Conservation (phyloP, 106 monocot species). For the Platanthera guangdongensis region DNA sequence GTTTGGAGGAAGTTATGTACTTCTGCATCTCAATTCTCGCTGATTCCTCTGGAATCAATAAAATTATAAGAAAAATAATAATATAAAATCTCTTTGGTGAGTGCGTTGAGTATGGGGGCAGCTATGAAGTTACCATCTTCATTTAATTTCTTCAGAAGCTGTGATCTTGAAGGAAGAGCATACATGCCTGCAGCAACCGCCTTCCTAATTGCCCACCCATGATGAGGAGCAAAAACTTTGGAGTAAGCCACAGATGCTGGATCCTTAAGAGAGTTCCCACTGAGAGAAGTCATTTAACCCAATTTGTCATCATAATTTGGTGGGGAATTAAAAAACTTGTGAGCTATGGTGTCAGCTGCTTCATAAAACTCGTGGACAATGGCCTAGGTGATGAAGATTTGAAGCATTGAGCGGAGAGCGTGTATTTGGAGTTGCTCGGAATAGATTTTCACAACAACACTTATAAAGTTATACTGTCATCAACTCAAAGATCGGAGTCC, state of each 20-base stretch:
- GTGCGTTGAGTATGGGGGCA: not conserved
- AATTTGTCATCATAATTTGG: too few species aligned
- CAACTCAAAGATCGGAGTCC: too few species aligned
- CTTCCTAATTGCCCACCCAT: slow-evolving; percentile 78
- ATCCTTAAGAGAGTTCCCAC: slow-evolving; percentile 66
- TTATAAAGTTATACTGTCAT: too few species aligned
- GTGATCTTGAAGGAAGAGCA: slow-evolving; percentile 65
- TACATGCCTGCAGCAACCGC: slow-evolving; percentile 78
- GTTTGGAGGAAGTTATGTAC: slow-evolving; percentile 35
- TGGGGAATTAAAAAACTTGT: too few species aligned
- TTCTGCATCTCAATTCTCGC: slow-evolving; percentile 76
- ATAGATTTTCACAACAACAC: too few species aligned
- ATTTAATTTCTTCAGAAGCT: slow-evolving; percentile 75
- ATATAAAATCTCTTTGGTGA: not conserved
- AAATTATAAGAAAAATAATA: not conserved
- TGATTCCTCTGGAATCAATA: slow-evolving; percentile 42
- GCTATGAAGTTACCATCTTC: slow-evolving; percentile 58
- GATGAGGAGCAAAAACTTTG: slow-evolving; percentile 82
- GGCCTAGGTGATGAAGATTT: too few species aligned
- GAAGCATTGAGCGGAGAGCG: too few species aligned
- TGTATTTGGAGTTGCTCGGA: too few species aligned
- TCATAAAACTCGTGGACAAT: too few species aligned
- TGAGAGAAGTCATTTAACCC: slow-evolving; percentile 10
- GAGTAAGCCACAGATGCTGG: slow-evolving; percentile 73
- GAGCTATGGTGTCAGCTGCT: too few species aligned